phyloP scores from a whole-genome alignment of 805 yeast species.

The Wickerhamiella siamensis region DNA sequence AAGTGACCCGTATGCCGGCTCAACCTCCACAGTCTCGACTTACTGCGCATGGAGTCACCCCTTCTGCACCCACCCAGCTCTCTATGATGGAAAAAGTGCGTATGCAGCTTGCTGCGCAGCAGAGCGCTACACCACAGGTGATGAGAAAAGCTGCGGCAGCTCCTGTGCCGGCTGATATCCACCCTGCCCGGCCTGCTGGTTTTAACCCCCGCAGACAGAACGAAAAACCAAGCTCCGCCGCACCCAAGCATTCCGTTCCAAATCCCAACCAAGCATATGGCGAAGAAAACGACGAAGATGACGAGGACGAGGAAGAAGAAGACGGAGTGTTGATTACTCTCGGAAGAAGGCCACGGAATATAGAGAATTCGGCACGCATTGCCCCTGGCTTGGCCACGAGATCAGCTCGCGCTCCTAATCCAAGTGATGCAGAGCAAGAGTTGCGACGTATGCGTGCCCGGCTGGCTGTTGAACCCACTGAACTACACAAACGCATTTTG shows the following conservation, averaged over 20 bases:
- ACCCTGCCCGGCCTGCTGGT: conserved; percentile 38
- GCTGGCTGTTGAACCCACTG: conserved; percentile 60
- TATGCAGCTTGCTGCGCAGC: conserved; percentile 3
- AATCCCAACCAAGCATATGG: conserved; percentile 29
- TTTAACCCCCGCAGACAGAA: conserved; percentile 28
- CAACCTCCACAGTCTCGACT: background rate
- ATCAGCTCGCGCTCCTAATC: conserved; percentile 15
- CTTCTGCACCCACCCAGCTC: conserved; percentile 1
- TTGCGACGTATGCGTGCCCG: conserved; percentile 69
- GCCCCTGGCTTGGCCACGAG: conserved; percentile 4
- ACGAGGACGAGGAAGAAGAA: conserved; percentile 23
- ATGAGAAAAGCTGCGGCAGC: background rate
- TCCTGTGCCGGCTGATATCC: conserved; percentile 19
- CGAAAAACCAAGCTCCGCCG: conserved; percentile 12
- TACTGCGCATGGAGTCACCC: background rate
- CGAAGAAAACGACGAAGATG: conserved; percentile 30
- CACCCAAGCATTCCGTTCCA: background rate
- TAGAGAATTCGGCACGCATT: conserved; percentile 10
- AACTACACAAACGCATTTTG: conserved; percentile 54
- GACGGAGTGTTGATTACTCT: conserved; percentile 13
- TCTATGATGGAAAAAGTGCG: background rate
- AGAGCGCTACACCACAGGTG: background rate
- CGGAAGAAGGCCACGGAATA: conserved; percentile 8
- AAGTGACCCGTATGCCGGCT: background rate
- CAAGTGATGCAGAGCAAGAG: conserved; percentile 37